phyloP scores from a whole-genome alignment of 2,329 filamentous ascomycete genomes.

The Nemania diffusa region DNA sequence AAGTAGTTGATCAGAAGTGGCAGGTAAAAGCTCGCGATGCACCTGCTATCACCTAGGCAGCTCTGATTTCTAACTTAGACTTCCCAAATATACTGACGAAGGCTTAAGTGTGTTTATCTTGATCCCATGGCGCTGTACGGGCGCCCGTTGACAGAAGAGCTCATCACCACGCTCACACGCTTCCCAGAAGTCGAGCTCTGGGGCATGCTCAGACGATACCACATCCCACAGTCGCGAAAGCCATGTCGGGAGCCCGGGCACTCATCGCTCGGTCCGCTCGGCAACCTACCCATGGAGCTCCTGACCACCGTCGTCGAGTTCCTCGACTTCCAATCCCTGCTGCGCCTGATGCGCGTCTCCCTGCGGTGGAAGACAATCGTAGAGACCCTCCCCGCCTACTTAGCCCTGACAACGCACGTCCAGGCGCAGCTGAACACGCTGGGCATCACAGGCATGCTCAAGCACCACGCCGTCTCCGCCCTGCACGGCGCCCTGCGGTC shows the following conservation, averaged over 20 bases:
- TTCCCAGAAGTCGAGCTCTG: slow-evolving; percentile 10
- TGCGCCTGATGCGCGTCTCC: slow-evolving; percentile 45
- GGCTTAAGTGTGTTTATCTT: neutral
- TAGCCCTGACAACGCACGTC: slow-evolving; percentile 56
- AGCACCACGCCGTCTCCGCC: slow-evolving; percentile 19
- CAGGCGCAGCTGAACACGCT: slow-evolving; percentile 43
- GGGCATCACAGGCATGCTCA: neutral
- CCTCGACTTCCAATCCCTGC: slow-evolving; percentile 34
- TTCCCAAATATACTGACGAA: neutral
- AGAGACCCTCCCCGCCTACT: slow-evolving; percentile 51
- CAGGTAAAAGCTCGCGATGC: neutral
- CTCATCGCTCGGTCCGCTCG: slow-evolving; percentile 45
- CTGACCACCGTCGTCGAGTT: slow-evolving; percentile 41
- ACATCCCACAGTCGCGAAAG: neutral
- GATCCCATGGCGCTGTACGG: slow-evolving; percentile 7
- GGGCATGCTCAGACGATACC: slow-evolving; percentile 8
- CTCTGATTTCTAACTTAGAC: neutral
- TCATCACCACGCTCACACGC: slow-evolving; percentile 7
- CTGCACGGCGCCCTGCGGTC: slow-evolving; percentile 42
- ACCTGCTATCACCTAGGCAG: neutral
- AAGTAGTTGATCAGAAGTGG: neutral
- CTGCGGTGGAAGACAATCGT: slow-evolving; percentile 43
- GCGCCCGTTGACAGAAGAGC: neutral
- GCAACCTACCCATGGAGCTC: slow-evolving; percentile 44
- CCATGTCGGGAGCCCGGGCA: slow-evolving; percentile 12